Evolutionary conservation across 2,329 filamentous ascomycete genomes (phyloP).

Genomic region (Stagonosporopsis vannaccii): DNA sequence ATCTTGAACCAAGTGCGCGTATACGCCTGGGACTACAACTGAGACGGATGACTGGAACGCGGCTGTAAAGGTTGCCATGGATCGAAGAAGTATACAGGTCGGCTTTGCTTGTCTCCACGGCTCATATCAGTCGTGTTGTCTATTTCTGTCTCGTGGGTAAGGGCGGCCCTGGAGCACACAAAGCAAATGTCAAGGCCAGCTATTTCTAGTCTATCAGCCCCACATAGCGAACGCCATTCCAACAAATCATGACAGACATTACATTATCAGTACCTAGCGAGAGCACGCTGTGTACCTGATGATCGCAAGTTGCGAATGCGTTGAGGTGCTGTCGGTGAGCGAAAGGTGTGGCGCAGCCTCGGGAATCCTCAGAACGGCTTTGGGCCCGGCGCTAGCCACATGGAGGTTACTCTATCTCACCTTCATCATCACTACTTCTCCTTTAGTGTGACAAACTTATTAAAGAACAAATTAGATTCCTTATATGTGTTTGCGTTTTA

Average conservation of each 20-base stretch:
- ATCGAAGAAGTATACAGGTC: neutral
- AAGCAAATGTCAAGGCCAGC: neutral
- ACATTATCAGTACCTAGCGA: neutral
- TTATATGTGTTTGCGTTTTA: too few species aligned
- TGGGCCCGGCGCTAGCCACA: neutral
- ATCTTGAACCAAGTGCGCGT: neutral
- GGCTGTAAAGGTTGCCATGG: neutral
- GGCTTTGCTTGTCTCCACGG: neutral
- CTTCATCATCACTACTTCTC: neutral
- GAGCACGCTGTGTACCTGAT: neutral
- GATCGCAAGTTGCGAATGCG: neutral
- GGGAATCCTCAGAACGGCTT: neutral
- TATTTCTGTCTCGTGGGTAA: constrained; percentile 8
- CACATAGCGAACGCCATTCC: neutral
- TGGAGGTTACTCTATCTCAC: too few species aligned
- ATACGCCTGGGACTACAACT: neutral
- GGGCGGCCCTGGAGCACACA: constrained; percentile 3
- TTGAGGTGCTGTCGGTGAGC: constrained; percentile 14
- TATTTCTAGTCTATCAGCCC: constrained; percentile 5
- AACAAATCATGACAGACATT: neutral
- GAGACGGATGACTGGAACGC: neutral
- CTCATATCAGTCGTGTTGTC: constrained; percentile 10
- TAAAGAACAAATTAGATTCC: too few species aligned
- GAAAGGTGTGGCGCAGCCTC: constrained; percentile 16
- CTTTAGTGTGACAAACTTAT: too few species aligned